Evolutionary conservation across 306 rosid genomes (phyloP), one percentile per base, ranked within the genome.

Genomic region (Cucurbita pepo): DNA sequence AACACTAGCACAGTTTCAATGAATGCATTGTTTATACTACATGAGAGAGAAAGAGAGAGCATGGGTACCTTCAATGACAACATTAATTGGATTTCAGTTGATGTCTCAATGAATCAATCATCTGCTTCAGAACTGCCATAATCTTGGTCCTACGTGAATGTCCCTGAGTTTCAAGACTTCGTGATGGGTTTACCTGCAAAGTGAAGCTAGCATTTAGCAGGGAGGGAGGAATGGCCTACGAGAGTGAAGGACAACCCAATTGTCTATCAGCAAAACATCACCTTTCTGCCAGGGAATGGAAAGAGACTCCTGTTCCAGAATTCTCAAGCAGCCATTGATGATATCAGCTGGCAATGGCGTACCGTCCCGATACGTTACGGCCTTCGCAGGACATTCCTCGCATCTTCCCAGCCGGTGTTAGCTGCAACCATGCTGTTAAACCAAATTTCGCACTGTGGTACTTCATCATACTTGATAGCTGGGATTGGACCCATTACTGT

Each of bases 381-480:
- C 98, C 85, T 94, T 94, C 6, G 76, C 82, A 6, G 96, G 92
- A 72, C 87, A 50, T 85, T 87, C 76, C 86, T 56, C 0, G 81
- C 81, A 52, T 85, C 87, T 77, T 84, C 38, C 88, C 87, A 87
- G 2, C 85, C 84, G 5, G 84, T 88, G 62, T 90, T 88, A 18
- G 98, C 97, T 13, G 94, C 96, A 44, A 86, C 96, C 97, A 93
- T 90, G 83, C 94, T 90, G 30, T 93, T 93, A 76, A 93, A 87
- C 98, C 96, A 94, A 47, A 86, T 85, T 89, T 90, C 89, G 37
- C 88, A 85, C 69, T 73, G 72, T 40, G 92, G 88, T 36, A 34
- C 77, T 77, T 83, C 71, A 62, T 87, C 94, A 12, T 74, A 75
- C 69, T 88, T 94, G 56, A 87, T 56, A 8, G 89, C 97, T 7